A percentile compares a stretch with the other conserved stretches of the same genome.
These are phyloP conservation scores for Gremmenia infestans DNA, from an alignment of 2,329 filamentous ascomycete species.

Conservation along the genomic window DNA sequence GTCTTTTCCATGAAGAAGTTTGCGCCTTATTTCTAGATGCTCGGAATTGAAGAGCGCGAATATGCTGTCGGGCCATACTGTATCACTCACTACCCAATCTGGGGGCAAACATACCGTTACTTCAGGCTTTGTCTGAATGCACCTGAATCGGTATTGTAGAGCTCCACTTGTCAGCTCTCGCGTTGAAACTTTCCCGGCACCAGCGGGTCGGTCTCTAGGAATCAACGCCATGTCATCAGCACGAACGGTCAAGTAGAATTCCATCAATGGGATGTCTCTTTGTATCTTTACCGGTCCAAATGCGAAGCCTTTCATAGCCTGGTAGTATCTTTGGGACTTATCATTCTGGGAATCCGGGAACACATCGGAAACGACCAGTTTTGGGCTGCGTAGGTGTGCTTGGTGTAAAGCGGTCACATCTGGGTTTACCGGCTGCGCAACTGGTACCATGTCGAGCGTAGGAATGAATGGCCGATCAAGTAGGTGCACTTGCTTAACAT, in stretches of 20 bases:
- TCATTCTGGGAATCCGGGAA: slow-evolving; percentile 22
- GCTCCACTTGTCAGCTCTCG: slow-evolving; percentile 44
- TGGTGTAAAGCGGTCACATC: slow-evolving; percentile 51
- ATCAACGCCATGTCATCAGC: slow-evolving; percentile 17
- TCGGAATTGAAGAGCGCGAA: slow-evolving; percentile 63
- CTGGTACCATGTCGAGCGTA: slow-evolving; percentile 27
- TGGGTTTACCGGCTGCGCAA: slow-evolving; percentile 41
- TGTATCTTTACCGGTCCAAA: slow-evolving; percentile 38
- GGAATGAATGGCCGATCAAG: slow-evolving; percentile 33
- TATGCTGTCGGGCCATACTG: slow-evolving; percentile 65
- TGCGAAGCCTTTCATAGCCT: slow-evolving; percentile 49
- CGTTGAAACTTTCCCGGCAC: slow-evolving; percentile 24
- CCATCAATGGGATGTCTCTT: slow-evolving; percentile 27
- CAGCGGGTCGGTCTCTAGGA: slow-evolving; percentile 20
- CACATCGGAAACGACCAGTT: slow-evolving; percentile 29
- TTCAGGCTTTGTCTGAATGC: slow-evolving; percentile 40
- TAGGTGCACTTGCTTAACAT: slow-evolving; percentile 1
- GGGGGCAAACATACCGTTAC: slow-evolving; percentile 32
- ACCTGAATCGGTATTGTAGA: slow-evolving; percentile 63
- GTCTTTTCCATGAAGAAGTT: slow-evolving; percentile 69
- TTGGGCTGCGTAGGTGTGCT: slow-evolving; percentile 50
- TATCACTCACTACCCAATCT: slow-evolving; percentile 60
- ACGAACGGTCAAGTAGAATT: slow-evolving; percentile 33
- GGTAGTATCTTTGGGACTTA: slow-evolving; percentile 40
- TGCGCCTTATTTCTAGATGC: slow-evolving; percentile 56